phyloP scores from a whole-genome alignment of 495 filamentous ascomycete genomes.

The Thermochaetoides thermophila region DNA sequence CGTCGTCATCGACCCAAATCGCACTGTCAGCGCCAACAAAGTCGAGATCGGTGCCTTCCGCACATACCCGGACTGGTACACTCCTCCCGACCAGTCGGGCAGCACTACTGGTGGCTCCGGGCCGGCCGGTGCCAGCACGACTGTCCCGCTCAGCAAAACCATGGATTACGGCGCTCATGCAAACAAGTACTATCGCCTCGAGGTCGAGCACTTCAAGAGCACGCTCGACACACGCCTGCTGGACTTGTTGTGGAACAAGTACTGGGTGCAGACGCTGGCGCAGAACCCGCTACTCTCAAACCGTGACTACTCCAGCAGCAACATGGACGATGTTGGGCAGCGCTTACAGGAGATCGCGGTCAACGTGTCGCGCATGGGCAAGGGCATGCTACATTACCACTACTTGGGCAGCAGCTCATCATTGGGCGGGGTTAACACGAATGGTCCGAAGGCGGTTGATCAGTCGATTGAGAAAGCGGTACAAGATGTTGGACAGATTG shows the following conservation, averaged over 20 bases:
- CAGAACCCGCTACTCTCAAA: conserved; percentile 86
- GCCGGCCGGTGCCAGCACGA: conserved; percentile 24
- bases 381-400: too few species aligned
- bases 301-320: conserved; percentile 81
- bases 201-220: conserved; percentile 86
- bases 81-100: conserved; percentile 15
- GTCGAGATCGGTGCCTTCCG: conserved; percentile 97
- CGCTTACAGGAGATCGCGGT: conserved; percentile 55
- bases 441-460: conserved; percentile 23
- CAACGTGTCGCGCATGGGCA: conserved; percentile 25
- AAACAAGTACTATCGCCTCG: conserved; percentile 76
- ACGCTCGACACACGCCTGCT: conserved; percentile 74
- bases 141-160: conserved; percentile 79
- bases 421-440: background rate
- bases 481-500: conserved; percentile 63
- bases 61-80: conserved; percentile 71
- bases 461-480: conserved; percentile 65
- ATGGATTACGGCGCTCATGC: conserved; percentile 94
- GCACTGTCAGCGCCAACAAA: conserved; percentile 85
- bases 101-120: conserved; percentile 25
- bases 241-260: conserved; percentile 94
- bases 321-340: conserved; percentile 73
- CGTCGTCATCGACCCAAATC: conserved; percentile 93
- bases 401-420: conserved; percentile 1
- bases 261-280: conserved; percentile 98